Percentiles rank a stretch among this genome's conserved stretches.
phyloP scores from a whole-genome alignment of 2,329 filamentous ascomycete species.

The Tricladium varicosporioides region DNA sequence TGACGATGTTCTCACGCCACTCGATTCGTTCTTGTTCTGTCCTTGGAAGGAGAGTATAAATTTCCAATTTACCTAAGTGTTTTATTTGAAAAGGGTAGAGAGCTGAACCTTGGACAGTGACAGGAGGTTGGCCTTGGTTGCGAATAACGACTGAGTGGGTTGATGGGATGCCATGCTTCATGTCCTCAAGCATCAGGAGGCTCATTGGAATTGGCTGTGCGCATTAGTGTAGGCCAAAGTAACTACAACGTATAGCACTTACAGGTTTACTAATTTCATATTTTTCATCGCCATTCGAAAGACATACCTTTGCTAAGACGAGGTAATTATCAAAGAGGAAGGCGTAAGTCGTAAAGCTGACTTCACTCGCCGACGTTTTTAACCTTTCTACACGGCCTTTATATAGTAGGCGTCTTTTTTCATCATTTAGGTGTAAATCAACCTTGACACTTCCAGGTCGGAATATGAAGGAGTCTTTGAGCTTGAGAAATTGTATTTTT shows the following conservation, averaged over 20 bases:
- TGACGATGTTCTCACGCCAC: background rate
- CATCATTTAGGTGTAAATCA: background rate
- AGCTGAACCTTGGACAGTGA: too few species aligned
- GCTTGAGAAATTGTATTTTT: background rate
- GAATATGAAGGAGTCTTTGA: background rate
- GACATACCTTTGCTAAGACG: background rate
- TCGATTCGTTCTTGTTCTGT: background rate
- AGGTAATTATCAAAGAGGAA: slow-evolving; percentile 5
- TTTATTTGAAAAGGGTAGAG: background rate
- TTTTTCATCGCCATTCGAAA: too few species aligned
- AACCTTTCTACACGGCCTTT: background rate
- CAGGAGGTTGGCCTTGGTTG: too few species aligned
- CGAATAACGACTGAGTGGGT: too few species aligned
- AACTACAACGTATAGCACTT: background rate
- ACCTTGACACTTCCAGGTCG: background rate
- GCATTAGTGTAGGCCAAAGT: too few species aligned
- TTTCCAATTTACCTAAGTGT: background rate
- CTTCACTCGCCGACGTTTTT: background rate
- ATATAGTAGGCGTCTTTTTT: background rate
- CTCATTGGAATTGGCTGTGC: slow-evolving; percentile 1
- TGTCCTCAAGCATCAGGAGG: background rate
- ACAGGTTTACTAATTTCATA: background rate
- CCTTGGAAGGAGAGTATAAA: background rate
- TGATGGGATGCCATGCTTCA: background rate
- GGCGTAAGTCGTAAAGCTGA: background rate